Percentiles rank a stretch among this genome's conserved stretches.
Evolutionary conservation across 129 eudicot genomes (phyloP).

Genomic region (sunflower (Helianthus annuus)): DNA sequence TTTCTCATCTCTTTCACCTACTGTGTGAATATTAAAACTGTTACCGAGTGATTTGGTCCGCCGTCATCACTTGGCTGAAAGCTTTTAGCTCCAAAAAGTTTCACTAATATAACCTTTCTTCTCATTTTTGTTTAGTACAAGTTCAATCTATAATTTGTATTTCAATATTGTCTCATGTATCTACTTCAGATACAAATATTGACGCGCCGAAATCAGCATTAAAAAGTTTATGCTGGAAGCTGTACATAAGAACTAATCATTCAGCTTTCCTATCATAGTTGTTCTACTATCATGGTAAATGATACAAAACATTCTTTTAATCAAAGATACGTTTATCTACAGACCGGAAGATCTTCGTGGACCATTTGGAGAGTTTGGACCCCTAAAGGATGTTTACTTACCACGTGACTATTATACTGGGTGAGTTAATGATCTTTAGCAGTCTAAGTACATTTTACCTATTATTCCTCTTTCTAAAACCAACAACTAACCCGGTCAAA

Average conservation of each 20-base stretch:
- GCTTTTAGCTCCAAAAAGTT: too few relatives aligned
- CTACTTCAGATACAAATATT: not conserved
- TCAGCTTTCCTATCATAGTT: not conserved
- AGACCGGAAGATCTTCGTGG: constrained; percentile 79
- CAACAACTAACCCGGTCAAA: not conserved
- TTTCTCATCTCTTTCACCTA: too few relatives aligned
- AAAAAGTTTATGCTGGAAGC: not conserved
- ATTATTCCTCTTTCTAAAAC: not conserved
- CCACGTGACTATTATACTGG: constrained; percentile 78
- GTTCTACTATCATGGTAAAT: not conserved
- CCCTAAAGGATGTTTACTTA: too few relatives aligned
- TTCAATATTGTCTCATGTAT: too few relatives aligned
- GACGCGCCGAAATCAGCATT: not conserved
- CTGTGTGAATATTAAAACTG: too few relatives aligned
- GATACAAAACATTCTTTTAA: not conserved
- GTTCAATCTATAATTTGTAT: too few relatives aligned
- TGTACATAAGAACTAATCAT: constrained; percentile 1
- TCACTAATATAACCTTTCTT: too few relatives aligned
- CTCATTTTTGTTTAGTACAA: too few relatives aligned
- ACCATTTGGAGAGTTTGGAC: constrained; percentile 68
- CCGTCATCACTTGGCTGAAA: too few relatives aligned
- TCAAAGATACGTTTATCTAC: constrained; percentile 20
- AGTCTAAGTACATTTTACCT: constrained; percentile 12
- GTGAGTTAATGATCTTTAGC: constrained; percentile 38
- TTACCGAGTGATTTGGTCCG: too few relatives aligned